These are phyloP conservation scores for Fusarium sororula DNA, from an alignment of 2,329 filamentous ascomycete species.

Conservation along the genomic window DNA sequence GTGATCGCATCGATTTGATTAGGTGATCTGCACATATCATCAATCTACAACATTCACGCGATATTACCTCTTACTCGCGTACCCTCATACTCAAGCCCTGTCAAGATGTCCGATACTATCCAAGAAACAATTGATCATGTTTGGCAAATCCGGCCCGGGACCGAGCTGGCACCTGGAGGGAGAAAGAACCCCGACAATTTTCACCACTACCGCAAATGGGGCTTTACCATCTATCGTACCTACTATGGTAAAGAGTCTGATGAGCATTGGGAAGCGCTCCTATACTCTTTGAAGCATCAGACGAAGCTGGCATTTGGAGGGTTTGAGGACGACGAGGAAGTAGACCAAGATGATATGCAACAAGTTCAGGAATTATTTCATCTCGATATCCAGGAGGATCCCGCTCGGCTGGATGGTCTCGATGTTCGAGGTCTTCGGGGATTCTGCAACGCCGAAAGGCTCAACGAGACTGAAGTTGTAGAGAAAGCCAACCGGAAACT, in stretches of 20 bases:
- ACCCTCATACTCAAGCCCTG: too few relatives aligned
- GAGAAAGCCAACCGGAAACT: too few relatives aligned
- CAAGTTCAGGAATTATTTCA: neutral
- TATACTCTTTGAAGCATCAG: neutral
- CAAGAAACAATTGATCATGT: fast-evolving
- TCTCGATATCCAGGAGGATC: neutral
- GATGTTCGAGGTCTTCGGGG: neutral
- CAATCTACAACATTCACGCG: too few relatives aligned
- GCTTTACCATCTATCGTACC: conserved; percentile 7
- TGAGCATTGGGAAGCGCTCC: neutral
- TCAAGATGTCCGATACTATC: neutral
- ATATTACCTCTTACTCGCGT: too few relatives aligned
- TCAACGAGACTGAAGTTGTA: fast-evolving
- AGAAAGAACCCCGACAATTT: neutral
- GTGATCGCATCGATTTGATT: too few relatives aligned
- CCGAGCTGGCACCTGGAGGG: fast-evolving
- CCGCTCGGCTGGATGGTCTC: fast-evolving
- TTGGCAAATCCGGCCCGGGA: fast-evolving
- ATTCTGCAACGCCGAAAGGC: fast-evolving
- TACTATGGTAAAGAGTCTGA: conserved; percentile 10
- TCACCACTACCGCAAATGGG: conserved; percentile 10
- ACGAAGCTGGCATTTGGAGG: neutral
- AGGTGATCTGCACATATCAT: too few relatives aligned
- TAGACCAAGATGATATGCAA: neutral
- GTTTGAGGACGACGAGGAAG: fast-evolving